These are phyloP conservation scores for Thecaphora frezii DNA, from an alignment of 1,284 basidiomycete genomes.

Conservation along the genomic window DNA sequence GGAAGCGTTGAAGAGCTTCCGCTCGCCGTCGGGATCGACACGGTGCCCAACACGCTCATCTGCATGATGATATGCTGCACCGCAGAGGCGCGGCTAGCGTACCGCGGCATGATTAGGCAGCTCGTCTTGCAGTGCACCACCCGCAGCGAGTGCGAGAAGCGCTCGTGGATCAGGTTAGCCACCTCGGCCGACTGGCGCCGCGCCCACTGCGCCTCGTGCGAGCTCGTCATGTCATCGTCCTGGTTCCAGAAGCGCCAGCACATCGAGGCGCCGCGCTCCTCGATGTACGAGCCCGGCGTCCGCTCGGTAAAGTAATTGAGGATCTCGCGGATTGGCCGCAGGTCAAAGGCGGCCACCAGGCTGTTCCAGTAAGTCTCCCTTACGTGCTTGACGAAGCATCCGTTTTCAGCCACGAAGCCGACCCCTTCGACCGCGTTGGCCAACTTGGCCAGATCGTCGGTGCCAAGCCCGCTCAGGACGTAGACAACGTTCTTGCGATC, in stretches of 20 bases:
- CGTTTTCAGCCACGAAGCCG: conserved; percentile 84
- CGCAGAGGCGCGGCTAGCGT: conserved; percentile 76
- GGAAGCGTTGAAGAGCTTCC: conserved; percentile 13
- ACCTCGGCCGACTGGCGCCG: conserved; percentile 82
- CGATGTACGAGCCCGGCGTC: conserved; percentile 79
- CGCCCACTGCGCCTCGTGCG: conserved; percentile 73
- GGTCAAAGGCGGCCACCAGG: conserved; percentile 75
- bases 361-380: conserved; percentile 68
- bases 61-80: conserved; percentile 62
- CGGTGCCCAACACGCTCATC: conserved; percentile 30
- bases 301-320: conserved; percentile 76
- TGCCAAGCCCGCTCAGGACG: conserved; percentile 74
- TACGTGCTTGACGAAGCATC: conserved; percentile 75
- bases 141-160: conserved; percentile 54
- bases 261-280: conserved; percentile 79
- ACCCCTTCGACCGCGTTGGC: conserved; percentile 68
- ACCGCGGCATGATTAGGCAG: conserved; percentile 78
- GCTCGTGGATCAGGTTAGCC: conserved; percentile 76
- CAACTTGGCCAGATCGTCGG: conserved; percentile 66
- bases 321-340: conserved; percentile 76
- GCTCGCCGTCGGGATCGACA: conserved; percentile 7
- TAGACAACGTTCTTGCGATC: conserved; percentile 77
- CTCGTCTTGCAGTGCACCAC: conserved; percentile 46
- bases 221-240: conserved; percentile 61
- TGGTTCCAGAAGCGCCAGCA: conserved; percentile 79